Conservation (phyloP, 192 early-diverging fungal genomes). For the Chytriomyces hyalinus region DNA sequence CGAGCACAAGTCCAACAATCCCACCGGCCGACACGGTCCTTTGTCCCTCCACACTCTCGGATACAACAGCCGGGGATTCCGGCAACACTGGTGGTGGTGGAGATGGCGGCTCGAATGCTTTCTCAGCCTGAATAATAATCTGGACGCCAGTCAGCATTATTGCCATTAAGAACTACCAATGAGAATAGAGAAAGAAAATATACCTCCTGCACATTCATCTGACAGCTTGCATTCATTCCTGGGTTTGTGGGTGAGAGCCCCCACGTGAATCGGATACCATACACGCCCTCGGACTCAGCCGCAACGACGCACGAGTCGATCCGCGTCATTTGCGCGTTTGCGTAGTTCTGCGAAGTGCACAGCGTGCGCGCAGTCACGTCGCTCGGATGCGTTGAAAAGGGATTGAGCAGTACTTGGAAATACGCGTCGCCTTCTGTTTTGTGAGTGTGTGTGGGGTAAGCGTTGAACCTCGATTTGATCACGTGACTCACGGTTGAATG, state of each 20-base stretch:
- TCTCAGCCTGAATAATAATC: neutral
- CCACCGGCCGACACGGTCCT: neutral
- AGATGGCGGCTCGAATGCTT: neutral
- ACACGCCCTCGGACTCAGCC: neutral
- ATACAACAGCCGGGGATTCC: too few species aligned
- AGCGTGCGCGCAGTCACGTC: neutral
- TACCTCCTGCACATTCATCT: slow-evolving; percentile 6
- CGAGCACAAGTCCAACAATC: neutral
- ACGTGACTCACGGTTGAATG: neutral
- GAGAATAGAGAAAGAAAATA: neutral
- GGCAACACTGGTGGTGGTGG: neutral
- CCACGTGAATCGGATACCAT: neutral
- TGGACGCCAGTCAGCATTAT: neutral
- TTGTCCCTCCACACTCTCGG: too few species aligned
- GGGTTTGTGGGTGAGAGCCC: neutral
- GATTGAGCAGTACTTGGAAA: neutral
- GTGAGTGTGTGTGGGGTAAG: neutral
- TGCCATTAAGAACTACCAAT: too few species aligned
- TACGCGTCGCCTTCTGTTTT: neutral
- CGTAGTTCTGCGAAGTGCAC: neutral
- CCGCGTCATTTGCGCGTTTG: neutral
- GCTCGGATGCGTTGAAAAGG: neutral
- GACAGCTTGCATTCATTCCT: neutral
- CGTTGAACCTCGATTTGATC: neutral
- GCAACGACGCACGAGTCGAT: neutral